These are phyloP conservation scores for Colletotrichum kahawae DNA, from an alignment of 2,329 filamentous ascomycete species.

Conservation along the genomic window DNA sequence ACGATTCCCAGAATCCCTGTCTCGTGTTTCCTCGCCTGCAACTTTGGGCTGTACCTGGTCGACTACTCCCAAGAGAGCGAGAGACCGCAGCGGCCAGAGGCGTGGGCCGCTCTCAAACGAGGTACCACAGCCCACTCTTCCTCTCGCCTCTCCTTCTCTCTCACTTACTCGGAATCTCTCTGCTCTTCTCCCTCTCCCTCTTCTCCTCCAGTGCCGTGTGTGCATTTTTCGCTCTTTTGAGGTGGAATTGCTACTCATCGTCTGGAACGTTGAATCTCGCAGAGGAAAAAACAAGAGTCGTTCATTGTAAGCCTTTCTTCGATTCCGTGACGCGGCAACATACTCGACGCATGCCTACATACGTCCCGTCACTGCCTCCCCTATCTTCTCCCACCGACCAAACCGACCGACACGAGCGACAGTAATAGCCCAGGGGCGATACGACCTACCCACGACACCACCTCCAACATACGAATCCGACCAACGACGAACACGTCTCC, in stretches of 20 bases:
- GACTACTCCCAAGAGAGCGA: conserved; percentile 1
- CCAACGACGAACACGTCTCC: conserved; percentile 1
- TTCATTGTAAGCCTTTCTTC: conserved; percentile 18
- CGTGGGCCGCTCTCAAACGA: conserved; percentile 1
- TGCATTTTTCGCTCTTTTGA: conserved; percentile 23
- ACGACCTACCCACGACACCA: conserved; percentile 16
- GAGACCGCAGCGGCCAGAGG: background rate
- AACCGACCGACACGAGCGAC: conserved; percentile 15
- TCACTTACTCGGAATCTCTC: background rate
- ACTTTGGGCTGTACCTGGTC: conserved; percentile 12
- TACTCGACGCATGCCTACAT: background rate
- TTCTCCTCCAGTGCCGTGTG: conserved; percentile 15
- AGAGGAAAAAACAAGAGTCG: conserved; percentile 9
- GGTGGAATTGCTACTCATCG: conserved; percentile 25
- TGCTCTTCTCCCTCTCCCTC: conserved; percentile 5
- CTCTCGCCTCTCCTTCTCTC: conserved; percentile 16
- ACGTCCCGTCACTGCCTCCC: background rate
- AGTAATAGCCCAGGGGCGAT: conserved; percentile 18
- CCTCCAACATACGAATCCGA: background rate
- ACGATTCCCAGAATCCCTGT: conserved; percentile 16
- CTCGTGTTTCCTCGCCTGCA: conserved; percentile 24
- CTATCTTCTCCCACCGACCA: background rate
- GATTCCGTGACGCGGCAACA: conserved; percentile 20
- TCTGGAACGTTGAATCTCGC: conserved; percentile 26
- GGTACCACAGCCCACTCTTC: conserved; percentile 13